phyloP scores from a whole-genome alignment of 164 flowering plant species.

The Tinospora cordifolia region DNA sequence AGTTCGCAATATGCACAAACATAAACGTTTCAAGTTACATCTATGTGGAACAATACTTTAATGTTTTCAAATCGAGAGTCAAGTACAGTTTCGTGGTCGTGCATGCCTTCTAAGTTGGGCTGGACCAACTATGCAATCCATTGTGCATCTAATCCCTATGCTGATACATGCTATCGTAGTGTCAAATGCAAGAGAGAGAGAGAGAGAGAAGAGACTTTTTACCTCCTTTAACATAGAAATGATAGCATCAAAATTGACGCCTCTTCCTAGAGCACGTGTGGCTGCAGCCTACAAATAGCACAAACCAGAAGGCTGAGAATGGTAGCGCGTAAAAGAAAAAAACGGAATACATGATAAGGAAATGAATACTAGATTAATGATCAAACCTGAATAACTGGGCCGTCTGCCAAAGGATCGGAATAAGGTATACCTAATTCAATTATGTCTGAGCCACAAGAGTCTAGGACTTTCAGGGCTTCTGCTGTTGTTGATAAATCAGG shows the following conservation, averaged over 20 bases:
- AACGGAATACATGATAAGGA: neutral
- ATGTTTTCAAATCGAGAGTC: too few relatives aligned
- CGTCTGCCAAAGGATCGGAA: constrained; percentile 94
- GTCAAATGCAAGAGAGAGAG: neutral
- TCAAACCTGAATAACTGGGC: constrained; percentile 89
- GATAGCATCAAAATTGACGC: constrained; percentile 57
- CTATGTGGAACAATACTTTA: too few relatives aligned
- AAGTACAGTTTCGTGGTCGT: neutral
- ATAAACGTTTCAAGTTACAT: too few relatives aligned
- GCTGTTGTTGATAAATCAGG: constrained; percentile 88
- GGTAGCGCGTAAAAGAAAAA: neutral
- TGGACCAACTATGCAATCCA: too few relatives aligned
- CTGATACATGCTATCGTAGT: neutral
- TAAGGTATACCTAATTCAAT: constrained; percentile 88
- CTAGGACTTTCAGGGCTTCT: constrained; percentile 77
- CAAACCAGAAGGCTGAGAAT: neutral
- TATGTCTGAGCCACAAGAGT: constrained; percentile 74
- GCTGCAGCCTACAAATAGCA: constrained; percentile 64
- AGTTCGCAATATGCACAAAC: too few relatives aligned
- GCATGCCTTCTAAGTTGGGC: neutral
- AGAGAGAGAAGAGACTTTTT: constrained; percentile 5
- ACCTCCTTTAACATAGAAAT: constrained; percentile 78
- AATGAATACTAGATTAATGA: neutral
- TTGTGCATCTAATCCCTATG: too few relatives aligned
- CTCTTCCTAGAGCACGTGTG: constrained; percentile 73